A percentile compares a stretch with the other conserved stretches of the same genome.
phyloP scores from a whole-genome alignment of 108 stramenopile genomes.

The Nitzschia inconspicua region DNA sequence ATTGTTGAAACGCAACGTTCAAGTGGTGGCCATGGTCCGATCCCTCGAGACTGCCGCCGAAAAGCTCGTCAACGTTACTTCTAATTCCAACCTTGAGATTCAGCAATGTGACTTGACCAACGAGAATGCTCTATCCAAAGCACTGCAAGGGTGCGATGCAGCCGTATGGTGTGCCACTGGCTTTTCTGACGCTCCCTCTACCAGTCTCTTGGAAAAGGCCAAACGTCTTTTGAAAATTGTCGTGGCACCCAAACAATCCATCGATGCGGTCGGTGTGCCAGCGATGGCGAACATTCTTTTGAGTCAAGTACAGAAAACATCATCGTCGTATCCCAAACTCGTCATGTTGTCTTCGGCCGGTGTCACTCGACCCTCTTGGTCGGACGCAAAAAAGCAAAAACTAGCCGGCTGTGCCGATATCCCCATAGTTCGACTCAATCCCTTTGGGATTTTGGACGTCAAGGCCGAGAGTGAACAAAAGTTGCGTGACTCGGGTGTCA shows the following conservation, averaged over 20 bases:
- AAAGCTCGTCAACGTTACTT: conserved; percentile 15
- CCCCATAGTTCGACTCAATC: conserved; percentile 93
- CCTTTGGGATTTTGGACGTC: conserved; percentile 84
- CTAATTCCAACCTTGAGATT: conserved; percentile 34
- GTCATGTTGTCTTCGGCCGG: conserved; percentile 82
- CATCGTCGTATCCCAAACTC: conserved; percentile 44
- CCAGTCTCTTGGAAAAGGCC: background rate
- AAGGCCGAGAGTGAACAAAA: conserved; percentile 76
- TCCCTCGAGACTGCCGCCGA: conserved; percentile 46
- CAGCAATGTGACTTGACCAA: conserved; percentile 45
- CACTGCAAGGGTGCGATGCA: conserved; percentile 53
- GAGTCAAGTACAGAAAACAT: background rate
- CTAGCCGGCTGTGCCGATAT: conserved; percentile 78
- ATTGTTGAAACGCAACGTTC: conserved; percentile 43
- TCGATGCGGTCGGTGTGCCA: conserved; percentile 73
- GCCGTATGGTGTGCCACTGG: conserved; percentile 87
- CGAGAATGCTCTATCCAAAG: conserved; percentile 29
- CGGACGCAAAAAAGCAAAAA: conserved; percentile 56
- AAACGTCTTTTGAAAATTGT: conserved; percentile 33
- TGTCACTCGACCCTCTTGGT: conserved; percentile 73
- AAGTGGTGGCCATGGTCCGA: conserved; percentile 69
- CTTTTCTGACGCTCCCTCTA: conserved; percentile 48
- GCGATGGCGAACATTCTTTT: conserved; percentile 37
- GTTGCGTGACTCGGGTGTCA: conserved; percentile 54
- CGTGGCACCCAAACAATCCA: conserved; percentile 38